Evolutionary conservation across 148 eudicot species (phyloP), one percentile per base, ranked within the genome.

Genomic region (Rhododendron griersonianum): DNA sequence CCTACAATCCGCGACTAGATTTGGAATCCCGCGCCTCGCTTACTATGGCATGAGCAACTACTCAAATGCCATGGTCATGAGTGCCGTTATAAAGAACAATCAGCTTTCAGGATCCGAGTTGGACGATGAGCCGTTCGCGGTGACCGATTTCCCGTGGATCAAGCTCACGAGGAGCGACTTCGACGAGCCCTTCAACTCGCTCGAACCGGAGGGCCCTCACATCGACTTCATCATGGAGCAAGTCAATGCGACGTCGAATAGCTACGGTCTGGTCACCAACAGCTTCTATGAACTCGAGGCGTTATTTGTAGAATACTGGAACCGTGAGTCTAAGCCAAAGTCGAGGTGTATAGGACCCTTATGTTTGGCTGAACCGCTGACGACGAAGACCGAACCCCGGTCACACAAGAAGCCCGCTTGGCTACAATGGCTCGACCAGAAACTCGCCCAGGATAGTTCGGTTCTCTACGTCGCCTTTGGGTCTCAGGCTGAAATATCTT

Each of bases 401-500:
- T 9, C n/a, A 13, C 41, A 55, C 45, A 81, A 84, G 11, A 91
- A 87, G 80, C 89, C 92, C 8, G 25, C 10, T 35, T 94, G 94
- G 92, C 67, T 90, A 1, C 23, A 88, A 9, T 96, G 98, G 98
- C 87, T 96, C 15, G 98, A 94, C 71, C 19, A 67, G 11, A 92
- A 86, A 80, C 78, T 63, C 83, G 90, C 11, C 0, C 67, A 87
- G 35, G 90, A 87, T 5, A 84, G 57, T 13, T 30, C 83, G 0
- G 94, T 93, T 45, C 79, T 96, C 30, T 94, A 93, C 51, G 88
- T 94, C 0, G 98, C 98, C 3, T 96, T 96, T 47, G 98, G 98
- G 1, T 84, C 98, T 6, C 98, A 95, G 79, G 94, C 92, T 0
- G 93, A 91, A 65, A 79, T 92, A 44, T 88, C 96, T 1, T 28